Evolutionary conservation across 2,329 filamentous ascomycete species (phyloP).

Genomic region (Teratosphaeria zuluensis): DNA sequence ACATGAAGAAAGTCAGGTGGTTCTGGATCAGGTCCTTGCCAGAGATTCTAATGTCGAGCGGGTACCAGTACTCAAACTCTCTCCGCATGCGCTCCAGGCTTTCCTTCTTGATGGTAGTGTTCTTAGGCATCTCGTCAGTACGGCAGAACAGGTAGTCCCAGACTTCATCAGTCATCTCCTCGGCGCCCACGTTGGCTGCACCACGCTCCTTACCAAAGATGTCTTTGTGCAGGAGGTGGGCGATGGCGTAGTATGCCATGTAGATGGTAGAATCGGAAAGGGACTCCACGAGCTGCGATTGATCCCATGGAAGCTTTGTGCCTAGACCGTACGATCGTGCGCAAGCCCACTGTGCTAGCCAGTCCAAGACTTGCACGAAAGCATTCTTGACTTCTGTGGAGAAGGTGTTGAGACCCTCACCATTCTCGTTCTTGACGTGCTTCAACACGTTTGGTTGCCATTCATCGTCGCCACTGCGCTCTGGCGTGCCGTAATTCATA

Average conservation of each 20-base stretch:
- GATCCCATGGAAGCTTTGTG: slow-evolving; percentile 90
- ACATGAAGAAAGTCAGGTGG: slow-evolving; percentile 93
- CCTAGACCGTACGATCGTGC: slow-evolving; percentile 85
- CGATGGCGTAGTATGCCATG: slow-evolving; percentile 60
- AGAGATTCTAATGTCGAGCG: slow-evolving; percentile 74
- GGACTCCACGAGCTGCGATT: slow-evolving; percentile 81
- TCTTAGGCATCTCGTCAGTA: slow-evolving; percentile 50
- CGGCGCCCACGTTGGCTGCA: slow-evolving; percentile 57
- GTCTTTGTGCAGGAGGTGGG: slow-evolving; percentile 59
- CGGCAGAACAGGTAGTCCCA: slow-evolving; percentile 94
- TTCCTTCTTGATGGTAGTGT: slow-evolving; percentile 63
- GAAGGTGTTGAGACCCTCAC: slow-evolving; percentile 68
- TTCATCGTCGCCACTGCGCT: slow-evolving; percentile 56
- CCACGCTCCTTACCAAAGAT: slow-evolving; percentile 71
- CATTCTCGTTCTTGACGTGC: slow-evolving; percentile 58
- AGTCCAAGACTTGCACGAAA: slow-evolving; percentile 78
- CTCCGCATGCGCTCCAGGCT: slow-evolving; percentile 71
- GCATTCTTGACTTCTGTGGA: slow-evolving; percentile 46
- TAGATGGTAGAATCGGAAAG: slow-evolving; percentile 90
- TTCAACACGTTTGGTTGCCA: slow-evolving; percentile 72
- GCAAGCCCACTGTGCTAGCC: slow-evolving; percentile 94
- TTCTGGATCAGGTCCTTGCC: slow-evolving; percentile 92
- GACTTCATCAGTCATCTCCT: slow-evolving; percentile 88
- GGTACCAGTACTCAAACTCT: slow-evolving; percentile 96
- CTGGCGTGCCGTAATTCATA: slow-evolving; percentile 70